Evolutionary conservation across 257 asterid genomes (phyloP), one percentile per base, ranked within the genome.

Genomic region (Fraxinus americana): DNA sequence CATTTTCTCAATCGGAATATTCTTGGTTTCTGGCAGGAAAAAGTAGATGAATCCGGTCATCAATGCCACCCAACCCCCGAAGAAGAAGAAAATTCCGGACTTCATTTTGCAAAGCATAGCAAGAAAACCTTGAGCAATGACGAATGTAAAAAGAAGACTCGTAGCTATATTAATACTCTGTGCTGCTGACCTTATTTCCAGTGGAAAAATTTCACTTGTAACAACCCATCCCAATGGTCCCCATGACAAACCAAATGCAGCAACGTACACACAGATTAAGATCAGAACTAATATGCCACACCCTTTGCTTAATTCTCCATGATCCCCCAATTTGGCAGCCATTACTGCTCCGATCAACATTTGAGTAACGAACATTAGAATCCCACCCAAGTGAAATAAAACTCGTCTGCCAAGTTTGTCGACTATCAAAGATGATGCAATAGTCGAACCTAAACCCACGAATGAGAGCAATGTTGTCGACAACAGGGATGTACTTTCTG

Each of bases 171-270:
- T 80, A 2, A 89, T 78, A 25, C 91, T 89, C 68, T 89, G 91
- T 8, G 84, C 90, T 0, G 91, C 85, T 21, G 92, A 89, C 10
- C 92, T 70, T 3, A 89, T 87, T 16, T 89, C 92, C 77, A 89
- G 48, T 4, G 92, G 88, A 36, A 82, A 89, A 0, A 89, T 87
- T 79, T 89, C 92, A 52, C 92, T 89, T 1, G 91, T 85, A 19
- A 89, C 80, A 9, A 87, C 23, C 86, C 88, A 89, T 43, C 90
- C 92, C 6, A 87, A 35, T 3, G 92, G 92, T 4, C 92, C 92
- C 92, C 90, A 86, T 16, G 89, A 86, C 32, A 83, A 21, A 54
- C 87, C 89, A 74, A 83, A 89, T 5, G 86, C 90, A 8, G 85
- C 85, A 19, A 87, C 77, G 57, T 87, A 89, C 4, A 84, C 5